A percentile compares a stretch with the other conserved stretches of the same genome.
Evolutionary conservation across 2,329 filamentous ascomycete species (phyloP).

Genomic region (Seiridium unicorne): DNA sequence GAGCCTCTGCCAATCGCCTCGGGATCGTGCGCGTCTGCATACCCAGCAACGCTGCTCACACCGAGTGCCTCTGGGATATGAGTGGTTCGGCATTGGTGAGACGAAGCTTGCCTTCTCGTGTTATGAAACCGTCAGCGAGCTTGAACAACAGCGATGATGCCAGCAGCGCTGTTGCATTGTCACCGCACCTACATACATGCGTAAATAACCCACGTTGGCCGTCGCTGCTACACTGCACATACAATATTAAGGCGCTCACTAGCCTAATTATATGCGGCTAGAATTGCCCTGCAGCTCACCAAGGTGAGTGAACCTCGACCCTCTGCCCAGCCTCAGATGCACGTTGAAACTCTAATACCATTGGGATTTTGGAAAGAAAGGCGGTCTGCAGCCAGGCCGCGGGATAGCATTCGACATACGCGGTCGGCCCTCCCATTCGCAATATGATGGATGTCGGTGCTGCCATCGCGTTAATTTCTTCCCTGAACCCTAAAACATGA

Average conservation of each 20-base stretch:
- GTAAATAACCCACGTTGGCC: too few relatives aligned
- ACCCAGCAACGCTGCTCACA: background rate
- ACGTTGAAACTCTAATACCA: background rate
- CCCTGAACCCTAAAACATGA: background rate
- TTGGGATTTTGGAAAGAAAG: background rate
- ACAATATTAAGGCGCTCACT: too few relatives aligned
- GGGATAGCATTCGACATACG: background rate
- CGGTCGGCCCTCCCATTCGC: background rate
- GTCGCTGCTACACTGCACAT: too few relatives aligned
- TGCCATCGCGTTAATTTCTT: background rate
- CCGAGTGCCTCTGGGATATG: background rate
- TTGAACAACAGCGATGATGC: background rate
- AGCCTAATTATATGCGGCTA: background rate
- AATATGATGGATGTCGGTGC: background rate
- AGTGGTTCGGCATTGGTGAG: constrained; percentile 1
- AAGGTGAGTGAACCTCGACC: too few relatives aligned
- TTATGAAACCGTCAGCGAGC: constrained; percentile 1
- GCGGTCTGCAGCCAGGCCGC: background rate
- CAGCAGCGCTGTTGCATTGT: too few relatives aligned
- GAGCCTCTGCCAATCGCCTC: background rate
- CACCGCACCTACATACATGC: too few relatives aligned
- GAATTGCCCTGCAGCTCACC: background rate
- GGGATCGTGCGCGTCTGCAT: background rate
- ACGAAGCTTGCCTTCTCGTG: background rate
- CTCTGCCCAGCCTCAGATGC: too few relatives aligned